Base-by-base conservation (phyloP, 805 yeast genomes). In the Nakazawaea anatomiae region DNA sequence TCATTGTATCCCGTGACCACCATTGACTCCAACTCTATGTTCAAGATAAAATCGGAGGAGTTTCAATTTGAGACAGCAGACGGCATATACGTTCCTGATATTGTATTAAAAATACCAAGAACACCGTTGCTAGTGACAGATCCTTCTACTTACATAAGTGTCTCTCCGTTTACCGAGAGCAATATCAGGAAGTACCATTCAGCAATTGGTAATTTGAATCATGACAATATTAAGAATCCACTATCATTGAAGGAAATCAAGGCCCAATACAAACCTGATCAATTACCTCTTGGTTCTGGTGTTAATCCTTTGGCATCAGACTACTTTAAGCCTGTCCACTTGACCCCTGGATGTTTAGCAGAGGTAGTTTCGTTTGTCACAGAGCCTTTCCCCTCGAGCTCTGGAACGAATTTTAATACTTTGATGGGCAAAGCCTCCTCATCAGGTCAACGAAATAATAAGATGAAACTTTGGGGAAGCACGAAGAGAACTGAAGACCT, bases 291-390 rank as follows among this genome's bases (percentile, higher is more conserved):
- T 25, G 86, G 83, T 0, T 80, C 83, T 42, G 71, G 71, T 43
- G 70, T 80, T 31, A 79, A 77, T 52, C 81, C 85, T 0, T 61
- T 80, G 48, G 54, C 64, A 41, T 74, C 81, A 4, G 86, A 80
- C 57, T 77, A 80, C 1, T 80, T 75, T 57, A 70, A 71, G 49
- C 66, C 71, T 30, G 80, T 79, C 25, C 80, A 75, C 56, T 62
- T 80, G 49, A 79, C 75, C 18, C 83, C 85, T 0, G 83, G 86
- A 0, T 79, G 84, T 55, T 42, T 51, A 29, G 46, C 48, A 4
- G 53, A 48, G 42, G 49, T 53, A 28, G 44, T 27, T 39, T 39
- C 55, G 9, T 47, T 50, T 45, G 46, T 42, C 10, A 25, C 32
- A 9, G 58, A 47, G 12, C 32, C 51, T 39, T 40, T 54, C 3